phyloP scores from a whole-genome alignment of 495 filamentous ascomycete species.

The Cryomyces minteri region DNA sequence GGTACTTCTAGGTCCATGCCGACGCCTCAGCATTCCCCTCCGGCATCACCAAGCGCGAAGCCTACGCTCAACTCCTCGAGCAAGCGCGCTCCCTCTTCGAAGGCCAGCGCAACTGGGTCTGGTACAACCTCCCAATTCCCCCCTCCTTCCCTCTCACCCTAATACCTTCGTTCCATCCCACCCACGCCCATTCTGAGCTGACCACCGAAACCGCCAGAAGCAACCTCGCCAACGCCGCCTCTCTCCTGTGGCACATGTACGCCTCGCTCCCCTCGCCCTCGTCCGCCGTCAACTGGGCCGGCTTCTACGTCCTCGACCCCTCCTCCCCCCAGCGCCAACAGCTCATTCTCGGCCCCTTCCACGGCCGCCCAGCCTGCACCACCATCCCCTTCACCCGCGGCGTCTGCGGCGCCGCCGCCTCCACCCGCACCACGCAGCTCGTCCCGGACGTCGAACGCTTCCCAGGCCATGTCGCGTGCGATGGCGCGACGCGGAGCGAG shows the following conservation, averaged over 20 bases:
- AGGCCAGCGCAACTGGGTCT: slow-evolving; percentile 76
- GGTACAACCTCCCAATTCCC: too few relatives aligned
- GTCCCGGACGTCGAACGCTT: slow-evolving; percentile 61
- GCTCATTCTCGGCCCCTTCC: slow-evolving; percentile 73
- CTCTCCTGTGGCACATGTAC: slow-evolving; percentile 75
- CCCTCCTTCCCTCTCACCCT: not conserved
- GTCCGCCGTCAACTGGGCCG: slow-evolving; percentile 68
- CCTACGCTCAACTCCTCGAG: slow-evolving; percentile 56
- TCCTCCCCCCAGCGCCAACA: slow-evolving; percentile 9
- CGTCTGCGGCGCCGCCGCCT: slow-evolving; percentile 68
- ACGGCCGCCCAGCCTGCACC: slow-evolving; percentile 78
- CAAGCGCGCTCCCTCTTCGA: slow-evolving; percentile 53
- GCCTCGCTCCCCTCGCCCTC: slow-evolving; percentile 60
- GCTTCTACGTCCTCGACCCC: slow-evolving; percentile 68
- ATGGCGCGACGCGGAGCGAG: slow-evolving; percentile 66
- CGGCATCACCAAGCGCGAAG: slow-evolving; percentile 49
- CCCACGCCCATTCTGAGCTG: slow-evolving; percentile 1
- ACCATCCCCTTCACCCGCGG: slow-evolving; percentile 62
- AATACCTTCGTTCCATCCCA: not conserved
- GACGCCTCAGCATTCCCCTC: slow-evolving; percentile 60
- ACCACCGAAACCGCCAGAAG: slow-evolving; percentile 21
- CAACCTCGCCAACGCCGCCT: slow-evolving; percentile 70
- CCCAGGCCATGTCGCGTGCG: slow-evolving; percentile 84
- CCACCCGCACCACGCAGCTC: slow-evolving; percentile 41
- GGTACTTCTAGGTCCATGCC: slow-evolving; percentile 52